A percentile compares a stretch with the other conserved stretches of the same genome.
Evolutionary conservation across 768 basidiomycete species (phyloP).

Genomic region (Hortiboletus campestris): DNA sequence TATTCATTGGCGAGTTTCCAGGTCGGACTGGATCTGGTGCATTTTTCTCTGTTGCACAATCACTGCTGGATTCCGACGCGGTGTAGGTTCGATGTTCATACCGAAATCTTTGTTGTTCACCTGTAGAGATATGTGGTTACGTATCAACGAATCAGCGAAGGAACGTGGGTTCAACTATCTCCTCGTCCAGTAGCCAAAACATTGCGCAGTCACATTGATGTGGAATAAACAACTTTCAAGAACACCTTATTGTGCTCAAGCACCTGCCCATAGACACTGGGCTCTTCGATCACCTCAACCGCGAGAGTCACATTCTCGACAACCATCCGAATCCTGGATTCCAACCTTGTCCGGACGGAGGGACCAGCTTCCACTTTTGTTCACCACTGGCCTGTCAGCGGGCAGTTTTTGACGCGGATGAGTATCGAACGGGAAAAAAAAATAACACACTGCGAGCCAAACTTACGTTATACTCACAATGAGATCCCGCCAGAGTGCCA

Average conservation of each 20-base stretch:
- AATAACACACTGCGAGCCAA: not conserved
- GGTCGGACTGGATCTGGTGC: too few relatives aligned
- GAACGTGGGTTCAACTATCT: too few relatives aligned
- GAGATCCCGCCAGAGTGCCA: fast-evolving
- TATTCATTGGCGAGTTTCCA: too few relatives aligned
- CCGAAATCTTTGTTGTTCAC: too few relatives aligned
- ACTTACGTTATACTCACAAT: constrained; percentile 1
- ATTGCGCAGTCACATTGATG: too few relatives aligned
- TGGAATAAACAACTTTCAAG: too few relatives aligned
- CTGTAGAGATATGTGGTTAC: too few relatives aligned
- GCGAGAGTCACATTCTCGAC: not conserved
- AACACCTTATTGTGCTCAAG: not conserved
- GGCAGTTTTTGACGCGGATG: not conserved
- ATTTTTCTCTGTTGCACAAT: too few relatives aligned
- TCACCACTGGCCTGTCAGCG: not conserved
- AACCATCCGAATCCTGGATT: not conserved
- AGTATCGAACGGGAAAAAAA: not conserved
- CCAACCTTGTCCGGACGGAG: not conserved
- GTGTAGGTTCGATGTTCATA: too few relatives aligned
- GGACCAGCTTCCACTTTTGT: not conserved
- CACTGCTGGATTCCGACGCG: too few relatives aligned
- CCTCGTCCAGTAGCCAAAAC: too few relatives aligned
- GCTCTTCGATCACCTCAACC: not conserved
- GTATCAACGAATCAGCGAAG: too few relatives aligned
- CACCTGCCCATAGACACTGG: not conserved